Evolutionary conservation across 2,329 filamentous ascomycete genomes (phyloP).

Genomic region (Immersiporthe knoxdaviesiana): DNA sequence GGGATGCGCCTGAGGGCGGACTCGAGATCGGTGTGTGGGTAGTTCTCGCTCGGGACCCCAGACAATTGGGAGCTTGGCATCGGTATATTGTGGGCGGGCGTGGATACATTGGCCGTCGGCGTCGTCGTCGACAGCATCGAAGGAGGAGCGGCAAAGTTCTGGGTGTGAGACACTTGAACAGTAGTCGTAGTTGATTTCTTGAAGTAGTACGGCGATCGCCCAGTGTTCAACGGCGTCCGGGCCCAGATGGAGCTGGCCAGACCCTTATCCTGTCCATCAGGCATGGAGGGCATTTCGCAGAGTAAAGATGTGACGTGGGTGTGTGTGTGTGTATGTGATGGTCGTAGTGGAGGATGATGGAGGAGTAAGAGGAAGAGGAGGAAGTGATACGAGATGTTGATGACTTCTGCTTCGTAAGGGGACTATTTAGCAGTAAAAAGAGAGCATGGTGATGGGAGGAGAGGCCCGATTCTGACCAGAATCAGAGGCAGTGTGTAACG

Average conservation of each 20-base stretch:
- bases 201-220: constrained; percentile 21
- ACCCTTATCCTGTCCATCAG: constrained; percentile 14
- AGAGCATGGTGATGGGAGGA: neutral
- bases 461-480: neutral
- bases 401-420: neutral
- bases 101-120: neutral
- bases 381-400: neutral
- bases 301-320: neutral
- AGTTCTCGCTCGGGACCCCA: neutral
- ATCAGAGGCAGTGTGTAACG: neutral
- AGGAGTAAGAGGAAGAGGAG: neutral
- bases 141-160: neutral
- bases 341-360: neutral
- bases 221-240: constrained; percentile 22
- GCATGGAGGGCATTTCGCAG: neutral
- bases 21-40: constrained; percentile 2
- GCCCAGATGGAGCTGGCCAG: constrained; percentile 27
- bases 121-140: neutral
- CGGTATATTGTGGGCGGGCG: neutral
- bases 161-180: constrained; percentile 6
- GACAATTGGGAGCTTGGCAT: neutral
- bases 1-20: constrained; percentile 23
- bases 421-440: neutral
- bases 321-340: too few relatives aligned
- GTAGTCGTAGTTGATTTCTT: constrained; percentile 4